phyloP scores from a whole-genome alignment of 495 filamentous ascomycete genomes.

The Amphirosellinia nigrospora region DNA sequence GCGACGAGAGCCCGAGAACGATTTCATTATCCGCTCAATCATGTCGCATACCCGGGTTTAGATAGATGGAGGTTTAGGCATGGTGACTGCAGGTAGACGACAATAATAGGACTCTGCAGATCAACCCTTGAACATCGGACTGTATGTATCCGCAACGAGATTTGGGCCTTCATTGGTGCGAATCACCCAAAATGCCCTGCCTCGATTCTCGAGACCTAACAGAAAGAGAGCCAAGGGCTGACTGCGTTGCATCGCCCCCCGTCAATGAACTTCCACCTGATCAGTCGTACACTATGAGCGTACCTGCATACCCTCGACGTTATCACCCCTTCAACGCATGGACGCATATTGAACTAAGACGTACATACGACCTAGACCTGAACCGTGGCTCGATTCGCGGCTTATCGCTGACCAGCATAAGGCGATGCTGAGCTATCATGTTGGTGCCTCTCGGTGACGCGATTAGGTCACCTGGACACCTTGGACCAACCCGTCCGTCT shows the following conservation, averaged over 20 bases:
- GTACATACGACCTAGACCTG: neutral
- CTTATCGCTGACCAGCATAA: conserved; percentile 12
- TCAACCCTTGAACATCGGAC: conserved; percentile 6
- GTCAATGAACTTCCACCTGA: conserved; percentile 12
- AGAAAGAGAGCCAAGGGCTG: conserved; percentile 6
- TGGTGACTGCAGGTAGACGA: conserved; percentile 9
- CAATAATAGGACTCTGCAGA: conserved; percentile 3
- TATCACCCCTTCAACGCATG: conserved; percentile 14
- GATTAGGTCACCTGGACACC: conserved; percentile 23
- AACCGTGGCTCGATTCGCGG: conserved; percentile 5
- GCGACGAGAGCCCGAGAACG: neutral
- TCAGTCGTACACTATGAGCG: conserved; percentile 5
- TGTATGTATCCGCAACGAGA: conserved; percentile 10
- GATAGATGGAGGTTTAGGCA: neutral
- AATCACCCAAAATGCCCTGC: neutral
- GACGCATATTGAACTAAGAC: neutral
- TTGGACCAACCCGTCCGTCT: neutral
- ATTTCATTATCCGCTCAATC: neutral
- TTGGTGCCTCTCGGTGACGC: conserved; percentile 15
- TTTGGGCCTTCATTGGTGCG: conserved; percentile 10
- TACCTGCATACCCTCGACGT: conserved; percentile 19
- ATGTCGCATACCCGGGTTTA: neutral
- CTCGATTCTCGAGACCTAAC: neutral
- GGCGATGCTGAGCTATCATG: conserved; percentile 6
- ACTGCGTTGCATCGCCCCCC: conserved; percentile 16